These are phyloP conservation scores for Arthrobotrys sphaeroides DNA, from an alignment of 2,329 filamentous ascomycete genomes.

Conservation along the genomic window DNA sequence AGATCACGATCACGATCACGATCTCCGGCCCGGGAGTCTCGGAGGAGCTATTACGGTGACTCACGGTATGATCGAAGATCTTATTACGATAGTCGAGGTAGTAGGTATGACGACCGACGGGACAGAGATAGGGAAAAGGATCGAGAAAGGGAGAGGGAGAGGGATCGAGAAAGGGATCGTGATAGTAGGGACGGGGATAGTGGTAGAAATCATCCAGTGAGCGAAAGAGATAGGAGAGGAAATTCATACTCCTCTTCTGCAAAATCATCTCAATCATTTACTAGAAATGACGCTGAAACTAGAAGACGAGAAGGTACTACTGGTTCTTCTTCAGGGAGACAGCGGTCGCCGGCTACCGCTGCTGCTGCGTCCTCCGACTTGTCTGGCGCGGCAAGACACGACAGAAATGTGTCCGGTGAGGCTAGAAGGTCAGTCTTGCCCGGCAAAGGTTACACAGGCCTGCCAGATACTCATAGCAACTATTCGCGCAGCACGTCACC, in stretches of 20 bases:
- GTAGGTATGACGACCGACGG: slow-evolving; percentile 52
- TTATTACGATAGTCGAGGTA: slow-evolving; percentile 52
- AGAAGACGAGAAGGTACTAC: slow-evolving; percentile 68
- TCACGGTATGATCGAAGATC: slow-evolving; percentile 55
- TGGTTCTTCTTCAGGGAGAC: slow-evolving; percentile 61
- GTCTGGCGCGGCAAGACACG: slow-evolving; percentile 32
- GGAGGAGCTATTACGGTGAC: slow-evolving; percentile 56
- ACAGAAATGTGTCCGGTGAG: slow-evolving; percentile 19
- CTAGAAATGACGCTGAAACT: slow-evolving; percentile 75
- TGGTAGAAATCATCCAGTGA: slow-evolving; percentile 70
- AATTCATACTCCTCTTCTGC: slow-evolving; percentile 66
- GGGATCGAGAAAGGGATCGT: slow-evolving; percentile 58
- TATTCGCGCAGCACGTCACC: slow-evolving; percentile 51
- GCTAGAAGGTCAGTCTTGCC: slow-evolving; percentile 54
- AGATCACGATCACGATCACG: slow-evolving; percentile 36
- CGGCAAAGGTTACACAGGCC: neutral
- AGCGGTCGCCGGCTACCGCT: slow-evolving; percentile 56
- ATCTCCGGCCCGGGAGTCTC: slow-evolving; percentile 52
- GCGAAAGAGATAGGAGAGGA: slow-evolving; percentile 68
- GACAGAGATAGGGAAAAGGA: slow-evolving; percentile 53
- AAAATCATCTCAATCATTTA: slow-evolving; percentile 63
- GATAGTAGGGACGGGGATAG: slow-evolving; percentile 63
- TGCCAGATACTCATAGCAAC: slow-evolving; percentile 53
- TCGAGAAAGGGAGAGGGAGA: slow-evolving; percentile 50
- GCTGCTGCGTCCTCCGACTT: slow-evolving; percentile 32